These are phyloP conservation scores for Linderniella brevidens DNA, from an alignment of 257 asterid species.

Conservation along the genomic window DNA sequence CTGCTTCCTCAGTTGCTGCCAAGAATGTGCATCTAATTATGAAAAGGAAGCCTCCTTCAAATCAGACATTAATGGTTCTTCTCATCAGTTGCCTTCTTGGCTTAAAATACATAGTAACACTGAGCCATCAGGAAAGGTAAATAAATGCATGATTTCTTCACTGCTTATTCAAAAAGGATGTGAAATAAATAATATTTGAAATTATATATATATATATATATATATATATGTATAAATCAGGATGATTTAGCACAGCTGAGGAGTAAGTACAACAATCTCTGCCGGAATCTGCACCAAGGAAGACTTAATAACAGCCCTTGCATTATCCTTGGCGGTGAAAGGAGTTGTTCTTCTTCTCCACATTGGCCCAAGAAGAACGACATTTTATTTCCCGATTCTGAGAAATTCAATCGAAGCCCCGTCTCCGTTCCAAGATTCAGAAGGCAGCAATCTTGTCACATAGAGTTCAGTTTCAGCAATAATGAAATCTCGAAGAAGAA, in stretches of 20 bases:
- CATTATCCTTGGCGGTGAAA: constrained; percentile 5
- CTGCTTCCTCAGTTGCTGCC: constrained; percentile 44
- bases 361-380: no score
- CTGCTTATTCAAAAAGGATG: no score
- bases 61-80: no score
- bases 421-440: constrained; percentile 31
- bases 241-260: constrained; percentile 38
- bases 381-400: no score
- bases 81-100: constrained; percentile 41
- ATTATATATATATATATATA: not conserved
- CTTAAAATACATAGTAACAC: constrained; percentile 30
- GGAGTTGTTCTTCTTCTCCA: constrained; percentile 17
- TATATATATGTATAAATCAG: constrained; percentile 13
- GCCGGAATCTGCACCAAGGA: constrained; percentile 42
- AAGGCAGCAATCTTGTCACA: constrained; percentile 51
- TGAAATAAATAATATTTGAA: no score
- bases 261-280: constrained; percentile 57
- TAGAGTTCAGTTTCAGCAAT: constrained; percentile 37
- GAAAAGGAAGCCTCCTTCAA: constrained; percentile 41
- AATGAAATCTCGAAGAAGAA: constrained; percentile 9
- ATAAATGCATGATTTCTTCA: no score
- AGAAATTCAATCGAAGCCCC: constrained; percentile 18
- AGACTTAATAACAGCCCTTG: constrained; percentile 20
- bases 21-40: constrained; percentile 52
- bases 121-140: constrained; percentile 14